Conservation (phyloP, 805 yeast species). For the Kodamaea lidongshanica region DNA sequence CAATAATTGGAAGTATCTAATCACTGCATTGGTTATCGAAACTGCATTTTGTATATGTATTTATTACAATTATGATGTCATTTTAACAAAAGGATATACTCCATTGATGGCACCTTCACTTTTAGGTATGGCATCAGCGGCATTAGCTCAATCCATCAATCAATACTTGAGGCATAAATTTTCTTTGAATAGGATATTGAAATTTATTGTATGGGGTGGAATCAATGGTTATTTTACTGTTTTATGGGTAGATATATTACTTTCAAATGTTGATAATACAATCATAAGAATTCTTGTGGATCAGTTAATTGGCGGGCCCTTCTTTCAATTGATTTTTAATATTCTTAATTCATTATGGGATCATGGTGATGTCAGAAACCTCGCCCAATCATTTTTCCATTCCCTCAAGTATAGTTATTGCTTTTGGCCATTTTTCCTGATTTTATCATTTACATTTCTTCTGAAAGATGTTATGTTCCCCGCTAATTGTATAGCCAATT, state of each 20-base stretch:
- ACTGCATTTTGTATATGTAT: constrained; percentile 19
- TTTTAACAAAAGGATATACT: constrained; percentile 14
- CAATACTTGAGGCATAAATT: constrained; percentile 30
- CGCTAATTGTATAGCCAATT: constrained; percentile 49
- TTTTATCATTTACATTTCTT: constrained; percentile 43
- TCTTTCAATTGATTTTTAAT: constrained; percentile 48
- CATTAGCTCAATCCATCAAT: constrained; percentile 36
- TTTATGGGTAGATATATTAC: constrained; percentile 49
- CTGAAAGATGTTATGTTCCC: constrained; percentile 51
- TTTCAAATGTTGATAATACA: constrained; percentile 29
- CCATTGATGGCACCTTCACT: constrained; percentile 33
- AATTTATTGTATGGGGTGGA: constrained; percentile 56
- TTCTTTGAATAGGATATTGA: constrained; percentile 27
- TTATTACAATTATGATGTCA: constrained; percentile 24
- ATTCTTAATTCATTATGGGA: constrained; percentile 53
- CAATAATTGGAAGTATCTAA: constrained; percentile 12
- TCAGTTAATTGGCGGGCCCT: constrained; percentile 50
- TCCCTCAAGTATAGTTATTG: constrained; percentile 48
- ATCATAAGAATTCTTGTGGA: constrained; percentile 42
- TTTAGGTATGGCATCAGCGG: constrained; percentile 36
- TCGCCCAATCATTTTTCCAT: constrained; percentile 37
- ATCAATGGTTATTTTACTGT: constrained; percentile 51
- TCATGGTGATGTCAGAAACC: constrained; percentile 31
- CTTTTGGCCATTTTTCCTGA: constrained; percentile 56
- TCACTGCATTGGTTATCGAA: constrained; percentile 23